Conservation (phyloP, 2,329 filamentous ascomycete genomes). For the Aspergillaceae sp. region DNA sequence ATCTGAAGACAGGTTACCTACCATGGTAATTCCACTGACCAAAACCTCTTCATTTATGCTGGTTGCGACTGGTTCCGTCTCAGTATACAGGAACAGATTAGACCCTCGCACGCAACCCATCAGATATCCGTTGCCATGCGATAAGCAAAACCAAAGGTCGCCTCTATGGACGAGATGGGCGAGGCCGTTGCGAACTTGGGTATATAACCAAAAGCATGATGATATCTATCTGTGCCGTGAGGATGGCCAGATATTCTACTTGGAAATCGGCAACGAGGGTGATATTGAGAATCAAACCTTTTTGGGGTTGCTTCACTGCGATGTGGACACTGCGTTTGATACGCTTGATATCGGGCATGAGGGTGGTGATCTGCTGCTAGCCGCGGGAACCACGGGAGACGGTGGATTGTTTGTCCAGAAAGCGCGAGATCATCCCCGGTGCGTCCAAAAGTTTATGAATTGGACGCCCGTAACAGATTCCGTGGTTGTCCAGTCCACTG, state of each 20-base stretch:
- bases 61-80: conserved; percentile 53
- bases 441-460: conserved; percentile 55
- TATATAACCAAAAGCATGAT: conserved; percentile 58
- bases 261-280: conserved; percentile 54
- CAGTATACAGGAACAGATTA: conserved; percentile 37
- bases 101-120: conserved; percentile 16
- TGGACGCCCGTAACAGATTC: conserved; percentile 49
- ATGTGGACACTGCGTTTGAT: conserved; percentile 74
- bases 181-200: conserved; percentile 59
- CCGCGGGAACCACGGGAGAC: conserved; percentile 67
- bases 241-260: conserved; percentile 68
- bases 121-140: conserved; percentile 22
- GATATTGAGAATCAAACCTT: conserved; percentile 49
- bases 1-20: conserved; percentile 47
- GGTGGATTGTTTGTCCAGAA: conserved; percentile 67
- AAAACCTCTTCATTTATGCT: conserved; percentile 63
- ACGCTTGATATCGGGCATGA: conserved; percentile 54
- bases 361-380: conserved; percentile 68
- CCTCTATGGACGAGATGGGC: conserved; percentile 82
- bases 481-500: conserved; percentile 20
- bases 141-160: conserved; percentile 15
- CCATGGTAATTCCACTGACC: conserved; percentile 63
- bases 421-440: conserved; percentile 46
- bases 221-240: conserved; percentile 80
- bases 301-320: conserved; percentile 60